A percentile compares a stretch with the other conserved stretches of the same genome.
These are phyloP conservation scores for Calonectria multiphialidica DNA, from an alignment of 2,329 filamentous ascomycete species.

Conservation along the genomic window DNA sequence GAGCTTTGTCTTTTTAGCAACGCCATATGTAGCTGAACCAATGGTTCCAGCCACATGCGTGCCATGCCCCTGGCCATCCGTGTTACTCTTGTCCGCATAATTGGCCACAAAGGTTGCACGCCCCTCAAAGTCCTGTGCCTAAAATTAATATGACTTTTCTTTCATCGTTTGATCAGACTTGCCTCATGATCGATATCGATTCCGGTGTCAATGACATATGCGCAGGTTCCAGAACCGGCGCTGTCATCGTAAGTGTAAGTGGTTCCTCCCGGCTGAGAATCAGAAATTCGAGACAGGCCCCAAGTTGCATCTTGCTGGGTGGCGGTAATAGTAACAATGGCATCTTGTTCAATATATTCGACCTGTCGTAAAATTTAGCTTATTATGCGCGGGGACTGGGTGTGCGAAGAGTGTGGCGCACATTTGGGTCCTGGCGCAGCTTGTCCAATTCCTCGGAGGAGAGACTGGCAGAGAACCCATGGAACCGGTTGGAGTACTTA, in stretches of 20 bases:
- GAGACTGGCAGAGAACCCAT: conserved; percentile 44
- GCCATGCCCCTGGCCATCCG: conserved; percentile 55
- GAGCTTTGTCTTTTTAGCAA: conserved; percentile 58
- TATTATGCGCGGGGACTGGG: neutral
- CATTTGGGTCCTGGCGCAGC: conserved; percentile 42
- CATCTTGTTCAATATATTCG: conserved; percentile 56
- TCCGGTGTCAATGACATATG: conserved; percentile 62
- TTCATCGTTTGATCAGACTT: conserved; percentile 33
- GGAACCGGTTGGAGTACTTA: conserved; percentile 41
- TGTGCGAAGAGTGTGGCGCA: conserved; percentile 10
- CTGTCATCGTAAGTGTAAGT: conserved; percentile 54
- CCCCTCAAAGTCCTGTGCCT: conserved; percentile 47
- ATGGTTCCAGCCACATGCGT: conserved; percentile 53
- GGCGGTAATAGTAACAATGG: conserved; percentile 43
- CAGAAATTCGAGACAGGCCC: conserved; percentile 55
- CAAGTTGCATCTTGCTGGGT: conserved; percentile 53
- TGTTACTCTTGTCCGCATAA: conserved; percentile 38
- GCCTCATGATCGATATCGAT: conserved; percentile 53
- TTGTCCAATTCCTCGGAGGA: conserved; percentile 41
- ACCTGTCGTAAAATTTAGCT: conserved; percentile 36
- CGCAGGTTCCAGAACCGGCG: conserved; percentile 56
- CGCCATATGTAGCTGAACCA: conserved; percentile 48
- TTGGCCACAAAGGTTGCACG: conserved; percentile 49
- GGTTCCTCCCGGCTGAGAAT: conserved; percentile 41
- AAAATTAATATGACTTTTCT: neutral